phyloP scores from a whole-genome alignment of 106 monocot genomes.

The Dendrobium huoshanense region DNA sequence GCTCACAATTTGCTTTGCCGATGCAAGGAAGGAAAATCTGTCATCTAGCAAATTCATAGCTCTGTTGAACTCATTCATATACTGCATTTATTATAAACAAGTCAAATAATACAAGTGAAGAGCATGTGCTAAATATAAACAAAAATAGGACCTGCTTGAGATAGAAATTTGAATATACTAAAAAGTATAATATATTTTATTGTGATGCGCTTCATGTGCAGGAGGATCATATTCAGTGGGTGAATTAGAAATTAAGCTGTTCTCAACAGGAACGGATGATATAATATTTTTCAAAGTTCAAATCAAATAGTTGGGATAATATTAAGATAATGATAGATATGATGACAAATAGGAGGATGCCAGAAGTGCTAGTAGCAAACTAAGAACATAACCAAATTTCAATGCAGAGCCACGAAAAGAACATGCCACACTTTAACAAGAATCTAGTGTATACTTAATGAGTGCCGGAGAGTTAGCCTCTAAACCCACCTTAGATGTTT shows the following conservation, averaged over 20 bases:
- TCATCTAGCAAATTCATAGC: constrained; percentile 90
- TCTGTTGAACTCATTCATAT: constrained; percentile 89
- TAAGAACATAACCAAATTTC: background rate
- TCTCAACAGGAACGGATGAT: background rate
- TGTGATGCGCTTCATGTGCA: background rate
- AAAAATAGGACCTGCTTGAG: background rate
- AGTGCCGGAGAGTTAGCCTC: background rate
- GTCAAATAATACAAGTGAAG: background rate
- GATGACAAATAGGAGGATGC: background rate
- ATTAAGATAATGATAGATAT: background rate
- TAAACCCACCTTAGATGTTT: background rate
- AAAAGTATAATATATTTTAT: background rate
- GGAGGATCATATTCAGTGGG: background rate
- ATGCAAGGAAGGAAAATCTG: constrained; percentile 61
- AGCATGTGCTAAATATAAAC: background rate
- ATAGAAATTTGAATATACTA: background rate
- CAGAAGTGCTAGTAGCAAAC: background rate
- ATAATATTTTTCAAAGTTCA: background rate
- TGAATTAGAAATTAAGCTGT: background rate
- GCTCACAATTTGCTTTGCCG: constrained; percentile 81
- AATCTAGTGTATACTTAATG: background rate
- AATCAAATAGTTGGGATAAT: background rate
- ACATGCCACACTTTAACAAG: background rate
- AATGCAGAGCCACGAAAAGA: background rate
- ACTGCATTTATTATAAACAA: constrained; percentile 28